Conservation (phyloP, 176 grass and related monocot genomes). For the Oryza longistaminata region DNA sequence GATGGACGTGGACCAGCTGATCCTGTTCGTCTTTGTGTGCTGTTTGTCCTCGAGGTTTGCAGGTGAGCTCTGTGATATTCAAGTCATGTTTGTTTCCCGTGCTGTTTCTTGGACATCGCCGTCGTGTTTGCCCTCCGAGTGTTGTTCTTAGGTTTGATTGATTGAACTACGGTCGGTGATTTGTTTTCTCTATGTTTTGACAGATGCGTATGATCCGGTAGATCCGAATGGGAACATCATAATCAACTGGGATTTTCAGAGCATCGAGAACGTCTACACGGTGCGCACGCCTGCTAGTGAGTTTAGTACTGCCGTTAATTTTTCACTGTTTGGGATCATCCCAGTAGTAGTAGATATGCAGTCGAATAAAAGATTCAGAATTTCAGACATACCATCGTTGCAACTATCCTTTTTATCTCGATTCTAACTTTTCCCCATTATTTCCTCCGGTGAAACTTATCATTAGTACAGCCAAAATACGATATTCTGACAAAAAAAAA, state of each 20-base stretch:
- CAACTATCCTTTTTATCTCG: neutral
- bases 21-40: constrained; percentile 30
- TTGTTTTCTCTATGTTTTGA: neutral
- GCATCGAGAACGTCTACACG: constrained; percentile 30
- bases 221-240: constrained; percentile 70
- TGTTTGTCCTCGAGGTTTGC: constrained; percentile 23
- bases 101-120: too few species aligned
- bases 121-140: neutral
- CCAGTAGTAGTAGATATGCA: neutral
- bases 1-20: neutral
- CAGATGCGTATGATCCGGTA: constrained; percentile 66
- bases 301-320: neutral
- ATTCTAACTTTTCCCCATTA: too few species aligned
- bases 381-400: neutral
- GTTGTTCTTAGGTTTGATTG: neutral
- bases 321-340: neutral
- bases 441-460: neutral
- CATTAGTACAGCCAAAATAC: neutral
- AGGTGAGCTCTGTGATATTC: constrained; percentile 20
- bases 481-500: neutral
- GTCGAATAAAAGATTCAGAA: neutral
- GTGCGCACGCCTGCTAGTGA: constrained; percentile 40
- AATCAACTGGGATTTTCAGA: constrained; percentile 69
- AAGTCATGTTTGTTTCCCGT: neutral
- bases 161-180: neutral